Evolutionary conservation across 352 stramenopile genomes (phyloP), one percentile per base, ranked within the genome.

Genomic region (Phytophthora sojae): DNA sequence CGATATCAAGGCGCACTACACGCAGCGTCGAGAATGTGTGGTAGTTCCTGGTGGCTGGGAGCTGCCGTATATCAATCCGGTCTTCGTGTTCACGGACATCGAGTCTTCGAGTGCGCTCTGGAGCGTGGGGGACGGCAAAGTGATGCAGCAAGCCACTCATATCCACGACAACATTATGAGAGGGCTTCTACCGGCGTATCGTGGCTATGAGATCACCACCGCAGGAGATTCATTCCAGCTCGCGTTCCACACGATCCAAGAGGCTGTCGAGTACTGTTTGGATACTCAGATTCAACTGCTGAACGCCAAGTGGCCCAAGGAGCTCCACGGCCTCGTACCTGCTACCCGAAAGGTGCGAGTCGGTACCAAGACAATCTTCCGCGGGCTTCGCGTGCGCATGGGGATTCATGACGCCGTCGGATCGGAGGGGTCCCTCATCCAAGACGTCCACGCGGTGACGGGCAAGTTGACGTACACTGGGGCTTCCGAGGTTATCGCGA

Each of bases 121-220:
- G 82, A 71, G 61, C 0, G 57, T 80, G 7, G 69, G 35, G 1
- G 71, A 82, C 39, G 72, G 76, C 21, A 64, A 56, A 1, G 57
- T 83, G 42, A 83, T 88, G 76, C 76, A 80, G 25, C 50, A 70
- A 49, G 72, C 76, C 0, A 79, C 67, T 17, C 63, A 73, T 52
- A 63, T 83, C 1, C 80, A 87, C 51, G 80, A 87, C 42, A 67
- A 82, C 53, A 76, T 86, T 53, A 15, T 86, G 1, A 63, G 76
- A 35, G 23, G 55, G 1, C 35, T 73, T 2, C 57, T 84, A 35
- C 42, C 74, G 29, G 67, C 71, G 6, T 74, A 89, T 57, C 75
- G 75, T 21, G 85, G 85, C 0, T 93, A 93, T 55, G 85, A 93
- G 57, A 88, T 93, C 64, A 90, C 85, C 23, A 93, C 85, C 0